Evolutionary conservation across 495 filamentous ascomycete genomes (phyloP), one percentile per base, ranked within the genome.

Genomic region (Cryomyces minteri): DNA sequence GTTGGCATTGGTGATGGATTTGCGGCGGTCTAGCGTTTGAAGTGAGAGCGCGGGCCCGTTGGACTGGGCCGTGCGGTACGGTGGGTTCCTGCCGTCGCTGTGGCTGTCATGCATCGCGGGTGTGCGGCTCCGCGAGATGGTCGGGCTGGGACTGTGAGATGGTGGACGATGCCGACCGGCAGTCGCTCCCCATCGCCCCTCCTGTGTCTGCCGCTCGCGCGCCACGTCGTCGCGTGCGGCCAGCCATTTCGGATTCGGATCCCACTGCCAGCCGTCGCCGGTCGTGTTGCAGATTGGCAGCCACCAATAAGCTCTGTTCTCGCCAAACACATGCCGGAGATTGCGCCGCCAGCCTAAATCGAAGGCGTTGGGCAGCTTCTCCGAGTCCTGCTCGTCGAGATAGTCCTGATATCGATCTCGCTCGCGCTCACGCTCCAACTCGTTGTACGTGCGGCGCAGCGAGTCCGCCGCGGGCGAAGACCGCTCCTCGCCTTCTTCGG

Each of bases 211-310:
- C 18, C 34, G 34, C 34, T 38, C 9, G 9, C 34, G 9, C 9
- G 34, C 34, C 12, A 38, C 34, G 9, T 38, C 50, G 4, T 62
- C 62, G 4, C 57, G 46, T 14, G 57, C 58, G 1, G 44, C 50
- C 3, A 48, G 40, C 64, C 64, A 68, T 38, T 57, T 56, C 4
- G 52, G 42, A 47, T 76, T 93, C 1, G 86, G 72, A 55, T 94
- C 87, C 90, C 90, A 98, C 52, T 62, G 73, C 87, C 87, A 96
- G n/a, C 90, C 90, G 57, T 98, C 85, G 7, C 88, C 88, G 0
- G 72, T 79, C 0, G 84, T 88, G 45, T 78, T 93, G 59, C 76
- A 76, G 11, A 94, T 60, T 0, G 90, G 92, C n/a, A 94, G 51
- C 4, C 63, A 54, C 88, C 90, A 94, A 5, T 84, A 65, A 31